A percentile compares a stretch with the other conserved stretches of the same genome.
These are phyloP conservation scores for Thielaviopsis ethacetica DNA, from an alignment of 2,329 filamentous ascomycete genomes.

Conservation along the genomic window DNA sequence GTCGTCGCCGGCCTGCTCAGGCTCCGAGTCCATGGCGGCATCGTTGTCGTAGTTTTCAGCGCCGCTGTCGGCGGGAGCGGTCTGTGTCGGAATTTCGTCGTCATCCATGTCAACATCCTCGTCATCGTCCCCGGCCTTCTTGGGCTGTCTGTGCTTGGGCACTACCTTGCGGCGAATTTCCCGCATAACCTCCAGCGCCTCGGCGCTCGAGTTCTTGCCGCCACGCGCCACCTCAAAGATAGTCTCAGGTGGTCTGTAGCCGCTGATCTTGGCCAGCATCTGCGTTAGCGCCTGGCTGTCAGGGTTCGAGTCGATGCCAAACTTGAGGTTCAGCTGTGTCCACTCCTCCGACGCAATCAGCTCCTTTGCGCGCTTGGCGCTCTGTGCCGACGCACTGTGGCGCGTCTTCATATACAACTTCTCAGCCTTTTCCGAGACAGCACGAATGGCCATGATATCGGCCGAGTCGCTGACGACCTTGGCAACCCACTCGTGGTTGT, in stretches of 20 bases:
- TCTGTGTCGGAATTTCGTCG: slow-evolving; percentile 16
- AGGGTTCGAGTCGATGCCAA: slow-evolving; percentile 50
- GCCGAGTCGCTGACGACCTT: slow-evolving; percentile 60
- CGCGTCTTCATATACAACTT: slow-evolving; percentile 82
- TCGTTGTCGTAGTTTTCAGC: slow-evolving; percentile 21
- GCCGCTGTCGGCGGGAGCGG: slow-evolving; percentile 14
- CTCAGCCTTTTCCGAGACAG: slow-evolving; percentile 73
- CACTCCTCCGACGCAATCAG: slow-evolving; percentile 54
- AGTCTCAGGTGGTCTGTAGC: slow-evolving; percentile 79
- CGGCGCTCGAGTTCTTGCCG: slow-evolving; percentile 42
- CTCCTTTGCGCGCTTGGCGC: slow-evolving; percentile 72
- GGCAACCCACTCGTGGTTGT: slow-evolving; percentile 65
- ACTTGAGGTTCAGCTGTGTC: slow-evolving; percentile 64
- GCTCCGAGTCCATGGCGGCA: slow-evolving; percentile 9
- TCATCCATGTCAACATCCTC: slow-evolving; percentile 18
- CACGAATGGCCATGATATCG: slow-evolving; percentile 55
- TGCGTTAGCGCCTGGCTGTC: slow-evolving; percentile 58
- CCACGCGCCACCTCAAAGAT: slow-evolving; percentile 86
- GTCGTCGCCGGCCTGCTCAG: slow-evolving; percentile 16
- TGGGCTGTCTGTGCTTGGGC: slow-evolving; percentile 32
- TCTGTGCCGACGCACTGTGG: slow-evolving; percentile 78
- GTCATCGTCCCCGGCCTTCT: slow-evolving; percentile 19
- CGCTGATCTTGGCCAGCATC: slow-evolving; percentile 78
- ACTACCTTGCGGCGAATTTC: slow-evolving; percentile 53
- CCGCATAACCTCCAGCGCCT: slow-evolving; percentile 62